Evolutionary conservation across 176 grass and related monocot genomes (phyloP).

Genomic region (Coix lacrymajobi): DNA sequence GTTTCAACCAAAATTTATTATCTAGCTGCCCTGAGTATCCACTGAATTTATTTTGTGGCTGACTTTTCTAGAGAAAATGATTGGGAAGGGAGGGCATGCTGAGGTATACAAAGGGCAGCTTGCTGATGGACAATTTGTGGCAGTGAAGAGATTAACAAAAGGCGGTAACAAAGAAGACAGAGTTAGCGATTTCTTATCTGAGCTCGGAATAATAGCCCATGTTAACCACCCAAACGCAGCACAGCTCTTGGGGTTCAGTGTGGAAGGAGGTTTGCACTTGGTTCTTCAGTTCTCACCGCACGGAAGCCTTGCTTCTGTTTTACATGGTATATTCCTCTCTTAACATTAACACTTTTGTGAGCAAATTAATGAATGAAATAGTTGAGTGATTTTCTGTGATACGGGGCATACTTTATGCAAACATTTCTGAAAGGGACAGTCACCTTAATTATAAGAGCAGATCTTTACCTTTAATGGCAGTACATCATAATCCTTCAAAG

Average conservation of each 20-base stretch:
- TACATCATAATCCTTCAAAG: background rate
- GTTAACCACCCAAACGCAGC: slow-evolving; percentile 96
- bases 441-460: background rate
- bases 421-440: background rate
- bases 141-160: slow-evolving; percentile 92
- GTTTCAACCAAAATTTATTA: background rate
- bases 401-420: background rate
- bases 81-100: slow-evolving; percentile 93
- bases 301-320: slow-evolving; percentile 89
- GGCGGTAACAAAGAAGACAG: slow-evolving; percentile 77
- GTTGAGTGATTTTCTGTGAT: background rate
- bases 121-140: slow-evolving; percentile 71
- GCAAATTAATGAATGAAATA: slow-evolving; percentile 10
- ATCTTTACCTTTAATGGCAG: slow-evolving; percentile 4
- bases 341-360: slow-evolving; percentile 10
- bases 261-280: slow-evolving; percentile 81
- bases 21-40: background rate
- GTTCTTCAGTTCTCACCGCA: slow-evolving; percentile 90
- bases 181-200: slow-evolving; percentile 81
- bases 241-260: slow-evolving; percentile 91
- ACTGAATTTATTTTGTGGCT: slow-evolving; percentile 26
- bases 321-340: slow-evolving; percentile 68
- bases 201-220: slow-evolving; percentile 99
- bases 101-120: slow-evolving; percentile 88
- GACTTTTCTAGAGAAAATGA: slow-evolving; percentile 65